Base-by-base conservation (phyloP, 2,329 filamentous ascomycete species). In the Epichloe sibirici region DNA sequence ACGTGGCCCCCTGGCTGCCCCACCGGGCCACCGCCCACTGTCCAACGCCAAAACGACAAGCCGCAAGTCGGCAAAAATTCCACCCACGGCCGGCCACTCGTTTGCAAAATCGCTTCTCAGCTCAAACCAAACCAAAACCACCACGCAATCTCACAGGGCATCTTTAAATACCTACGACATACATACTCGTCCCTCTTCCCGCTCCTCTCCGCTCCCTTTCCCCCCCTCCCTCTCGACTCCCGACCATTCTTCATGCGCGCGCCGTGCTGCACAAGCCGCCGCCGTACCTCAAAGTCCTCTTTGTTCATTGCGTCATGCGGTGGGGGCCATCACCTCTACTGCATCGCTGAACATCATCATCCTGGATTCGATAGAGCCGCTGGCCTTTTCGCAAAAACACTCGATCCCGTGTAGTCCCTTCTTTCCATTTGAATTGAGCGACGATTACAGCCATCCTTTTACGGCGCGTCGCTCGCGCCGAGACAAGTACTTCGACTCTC, bases 281-380 rank as follows among this genome's bases (percentile, higher is more conserved):
- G 46, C 47, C 50, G 40, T 44, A 42, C 48, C 13, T 40, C 31
- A 15, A 28, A 45, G 43, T 49, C n/a, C 34, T 52, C 43, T 12
- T 48, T 52, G 53, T 56, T 53, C 54, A 62, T 61, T 57, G 61
- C 69, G 74, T 66, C 62, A 82, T 82, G 79, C 75, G 72, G 79
- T 72, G 74, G 65, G 64, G 66, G 77, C 77, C 74, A 69, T 63
- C 58, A 61, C 66, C 76, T 79, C 78, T 75, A 73, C 75, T 73
- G 75, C 75, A 74, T 68, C 67, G 63, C 59, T 62, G 57, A 61
- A 51, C 55, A 54, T 53, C 61, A 67, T 74, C 75, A 79, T 69
- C 66, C 75, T 82, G 78, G 79, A 82, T 76, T 66, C 75, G 64
- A 70, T 75, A 76, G 67, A 71, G 52, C 60, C 61, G 57, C 61